Percentiles rank a stretch among this genome's conserved stretches.
phyloP scores from a whole-genome alignment of 495 filamentous ascomycete species.

The Neurospora terricola region DNA sequence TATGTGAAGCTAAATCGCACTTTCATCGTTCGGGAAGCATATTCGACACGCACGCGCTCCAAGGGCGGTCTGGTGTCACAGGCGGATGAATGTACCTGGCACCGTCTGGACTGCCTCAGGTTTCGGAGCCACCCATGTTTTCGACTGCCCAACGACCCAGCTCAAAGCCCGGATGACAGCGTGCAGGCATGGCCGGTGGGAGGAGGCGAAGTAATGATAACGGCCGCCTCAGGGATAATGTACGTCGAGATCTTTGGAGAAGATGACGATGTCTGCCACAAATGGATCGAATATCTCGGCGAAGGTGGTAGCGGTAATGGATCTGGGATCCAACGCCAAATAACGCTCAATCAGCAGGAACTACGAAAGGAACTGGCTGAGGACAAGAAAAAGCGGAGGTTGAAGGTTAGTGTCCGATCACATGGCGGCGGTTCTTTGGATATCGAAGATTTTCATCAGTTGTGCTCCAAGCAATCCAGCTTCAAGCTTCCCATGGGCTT shows the following conservation, averaged over 20 bases:
- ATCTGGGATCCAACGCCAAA: slow-evolving; percentile 50
- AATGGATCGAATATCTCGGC: slow-evolving; percentile 66
- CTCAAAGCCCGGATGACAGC: slow-evolving; percentile 59
- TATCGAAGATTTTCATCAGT: slow-evolving; percentile 58
- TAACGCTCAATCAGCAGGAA: slow-evolving; percentile 64
- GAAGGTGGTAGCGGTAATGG: slow-evolving; percentile 34
- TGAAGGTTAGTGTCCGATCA: slow-evolving; percentile 67
- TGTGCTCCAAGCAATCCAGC: slow-evolving; percentile 59
- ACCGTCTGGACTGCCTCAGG: slow-evolving; percentile 75
- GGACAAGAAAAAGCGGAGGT: slow-evolving; percentile 54
- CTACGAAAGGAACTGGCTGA: slow-evolving; percentile 61
- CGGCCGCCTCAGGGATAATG: slow-evolving; percentile 69
- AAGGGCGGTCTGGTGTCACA: slow-evolving; percentile 64
- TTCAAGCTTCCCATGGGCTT: slow-evolving; percentile 48
- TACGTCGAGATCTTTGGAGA: slow-evolving; percentile 73
- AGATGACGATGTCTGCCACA: slow-evolving; percentile 61
- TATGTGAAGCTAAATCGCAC: slow-evolving; percentile 77
- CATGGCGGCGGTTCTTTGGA: slow-evolving; percentile 59
- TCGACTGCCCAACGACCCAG: slow-evolving; percentile 63
- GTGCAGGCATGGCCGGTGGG: slow-evolving; percentile 85
- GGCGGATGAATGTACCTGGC: slow-evolving; percentile 79
- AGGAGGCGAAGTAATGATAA: slow-evolving; percentile 67
- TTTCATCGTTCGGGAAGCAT: slow-evolving; percentile 68
- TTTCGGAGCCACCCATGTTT: slow-evolving; percentile 92
- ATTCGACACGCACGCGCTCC: slow-evolving; percentile 71